A percentile compares a stretch with the other conserved stretches of the same genome.
Evolutionary conservation across 2,329 filamentous ascomycete genomes (phyloP).

Genomic region (Immersiporthe knoxdaviesiana): DNA sequence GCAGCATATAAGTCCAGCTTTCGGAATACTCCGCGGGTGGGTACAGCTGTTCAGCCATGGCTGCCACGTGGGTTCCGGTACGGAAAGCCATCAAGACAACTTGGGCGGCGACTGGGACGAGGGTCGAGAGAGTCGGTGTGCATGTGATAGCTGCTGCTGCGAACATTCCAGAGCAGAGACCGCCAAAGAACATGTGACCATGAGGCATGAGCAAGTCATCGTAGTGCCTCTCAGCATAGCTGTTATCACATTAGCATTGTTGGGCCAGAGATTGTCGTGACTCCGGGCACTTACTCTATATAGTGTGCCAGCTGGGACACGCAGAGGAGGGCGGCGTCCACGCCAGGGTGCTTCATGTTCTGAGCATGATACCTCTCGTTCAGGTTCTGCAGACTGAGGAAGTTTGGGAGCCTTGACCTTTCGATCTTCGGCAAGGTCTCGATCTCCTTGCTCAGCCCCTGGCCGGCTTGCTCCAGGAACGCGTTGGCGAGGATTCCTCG

Average conservation of each 20-base stretch:
- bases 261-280: background rate
- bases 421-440: conserved; percentile 60
- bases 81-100: conserved; percentile 69
- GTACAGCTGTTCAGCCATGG: conserved; percentile 51
- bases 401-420: conserved; percentile 62
- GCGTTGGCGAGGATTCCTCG: conserved; percentile 59
- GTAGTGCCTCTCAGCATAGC: conserved; percentile 58
- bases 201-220: conserved; percentile 51
- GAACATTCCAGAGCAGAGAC: conserved; percentile 70
- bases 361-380: conserved; percentile 66
- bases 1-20: conserved; percentile 69
- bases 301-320: conserved; percentile 70
- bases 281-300: conserved; percentile 59
- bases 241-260: conserved; percentile 33
- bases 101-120: conserved; percentile 66
- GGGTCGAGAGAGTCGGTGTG: conserved; percentile 62
- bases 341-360: conserved; percentile 59
- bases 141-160: conserved; percentile 70
- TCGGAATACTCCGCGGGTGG: conserved; percentile 50
- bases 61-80: conserved; percentile 59
- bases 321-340: conserved; percentile 68
- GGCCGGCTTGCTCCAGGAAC: conserved; percentile 62
- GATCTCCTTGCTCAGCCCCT: conserved; percentile 63
- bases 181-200: conserved; percentile 59
- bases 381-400: conserved; percentile 65